Evolutionary conservation across 179 eudicot species (phyloP).

Genomic region (Beta corolliflora): DNA sequence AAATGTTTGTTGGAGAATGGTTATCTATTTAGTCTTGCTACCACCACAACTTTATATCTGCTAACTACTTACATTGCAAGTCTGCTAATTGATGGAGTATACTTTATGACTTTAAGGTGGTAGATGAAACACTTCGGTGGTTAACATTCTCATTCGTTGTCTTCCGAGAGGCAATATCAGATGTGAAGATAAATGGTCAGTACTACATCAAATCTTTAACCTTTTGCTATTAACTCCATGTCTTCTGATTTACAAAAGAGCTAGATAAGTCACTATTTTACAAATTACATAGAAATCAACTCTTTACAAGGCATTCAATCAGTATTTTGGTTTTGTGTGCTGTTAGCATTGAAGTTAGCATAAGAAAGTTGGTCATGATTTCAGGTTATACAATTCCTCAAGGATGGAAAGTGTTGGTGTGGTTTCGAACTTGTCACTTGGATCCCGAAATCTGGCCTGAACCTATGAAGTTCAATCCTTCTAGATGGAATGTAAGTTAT

Average conservation of each 20-base stretch:
- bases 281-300: too few species aligned
- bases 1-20: too few species aligned
- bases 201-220: background rate
- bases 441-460: constrained; percentile 62
- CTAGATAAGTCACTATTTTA: too few species aligned
- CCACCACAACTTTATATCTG: too few species aligned
- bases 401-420: constrained; percentile 82
- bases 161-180: constrained; percentile 75
- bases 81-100: background rate
- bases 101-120: background rate
- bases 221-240: background rate
- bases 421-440: constrained; percentile 71
- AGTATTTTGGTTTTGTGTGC: background rate
- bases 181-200: constrained; percentile 63
- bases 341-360: background rate
- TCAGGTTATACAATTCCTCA: constrained; percentile 77
- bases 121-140: constrained; percentile 83
- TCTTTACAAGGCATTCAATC: too few species aligned
- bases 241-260: too few species aligned
- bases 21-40: too few species aligned
- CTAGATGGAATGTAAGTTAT: background rate
- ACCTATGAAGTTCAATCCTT: constrained; percentile 27
- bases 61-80: background rate
- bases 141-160: constrained; percentile 61
- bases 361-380: background rate